Base-by-base conservation (phyloP, 257 asterid species). In the Primulina eburnea region DNA sequence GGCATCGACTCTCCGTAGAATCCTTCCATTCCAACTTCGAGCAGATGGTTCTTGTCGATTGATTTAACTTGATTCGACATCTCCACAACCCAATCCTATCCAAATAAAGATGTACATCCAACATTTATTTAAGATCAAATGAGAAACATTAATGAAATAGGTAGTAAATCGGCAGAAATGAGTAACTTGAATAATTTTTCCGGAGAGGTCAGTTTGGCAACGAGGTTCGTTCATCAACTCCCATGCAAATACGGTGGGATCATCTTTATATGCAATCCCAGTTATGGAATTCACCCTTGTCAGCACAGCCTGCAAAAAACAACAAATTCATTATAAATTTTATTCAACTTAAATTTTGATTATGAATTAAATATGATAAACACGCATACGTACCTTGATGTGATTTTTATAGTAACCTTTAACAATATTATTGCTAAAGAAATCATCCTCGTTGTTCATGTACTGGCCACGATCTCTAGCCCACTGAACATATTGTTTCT, bases 1-100 rank as follows among this genome's bases (percentile, higher is more conserved):
- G 92, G 83, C 71, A 68, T 40, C 8, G 85, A 70, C 17, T 87
- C 92, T 6, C 92, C 94, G 35, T 89, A 87, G 71, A 85, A 89
- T 40, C 96, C 94, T 70, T 89, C 96, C 73, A 89, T 61, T 29
- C 94, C 96, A 4, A 83, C 62, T 66, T 81, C 83, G 7, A 87
- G 17, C 6, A 89, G 78, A 76, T 89, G 94, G 16, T 68, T 82
- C 28, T 30, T 63, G 73, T 89, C 93, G 2, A 87, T 29, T 1
- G 91, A 89, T 79, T 89, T 89, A 24, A 86, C 85, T 33, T 73
- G 69, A 29, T 56, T 64, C 14, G 91, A 82, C 85, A 87, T 83
- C 68, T 89, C 88, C 20, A 35, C 50, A 18, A 79, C 74, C 88
- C 88, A 83, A 0, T 53, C 78, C 90, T 85, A 59, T 28, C 3